Conservation (phyloP, 331 rosid species). For the Ulmus americana region DNA sequence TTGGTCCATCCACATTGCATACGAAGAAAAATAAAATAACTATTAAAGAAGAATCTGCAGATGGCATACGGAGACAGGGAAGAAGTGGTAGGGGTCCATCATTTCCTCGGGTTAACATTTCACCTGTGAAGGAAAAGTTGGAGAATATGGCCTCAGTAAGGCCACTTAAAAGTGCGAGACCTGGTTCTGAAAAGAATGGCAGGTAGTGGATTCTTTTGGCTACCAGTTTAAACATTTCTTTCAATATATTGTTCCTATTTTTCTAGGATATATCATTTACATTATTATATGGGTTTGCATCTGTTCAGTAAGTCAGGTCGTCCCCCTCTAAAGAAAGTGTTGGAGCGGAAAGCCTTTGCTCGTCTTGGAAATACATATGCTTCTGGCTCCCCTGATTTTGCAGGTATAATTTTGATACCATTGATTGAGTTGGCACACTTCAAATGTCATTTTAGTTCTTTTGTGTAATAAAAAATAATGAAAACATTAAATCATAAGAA, state of each 20-base stretch:
- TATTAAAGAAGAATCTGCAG: conserved; percentile 50
- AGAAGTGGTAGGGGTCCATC: conserved; percentile 57
- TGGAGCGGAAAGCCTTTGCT: conserved; percentile 52
- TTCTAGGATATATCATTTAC: background rate
- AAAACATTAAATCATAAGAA: background rate
- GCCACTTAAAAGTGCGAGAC: conserved; percentile 50
- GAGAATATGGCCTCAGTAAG: conserved; percentile 43
- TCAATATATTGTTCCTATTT: no score
- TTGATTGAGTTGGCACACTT: background rate
- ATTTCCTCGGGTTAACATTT: conserved; percentile 39
- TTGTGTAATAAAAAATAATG: background rate
- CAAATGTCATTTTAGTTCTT: background rate
- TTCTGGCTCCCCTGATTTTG: conserved; percentile 44
- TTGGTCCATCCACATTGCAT: conserved; percentile 33
- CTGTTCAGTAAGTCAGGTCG: conserved; percentile 71
- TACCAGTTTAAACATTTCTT: no score
- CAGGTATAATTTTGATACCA: conserved; percentile 40
- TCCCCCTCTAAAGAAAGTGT: conserved; percentile 67
- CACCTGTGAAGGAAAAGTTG: conserved; percentile 52
- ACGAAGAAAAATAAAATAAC: conserved; percentile 41
- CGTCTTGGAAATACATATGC: conserved; percentile 48
- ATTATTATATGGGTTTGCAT: conserved; percentile 15
- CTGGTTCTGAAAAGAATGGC: conserved; percentile 57
- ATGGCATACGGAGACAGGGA: conserved; percentile 52
- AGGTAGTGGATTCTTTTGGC: conserved; percentile 38